Base-by-base conservation (phyloP, 1,139 yeast species). In the Petasospora fabianii region DNA sequence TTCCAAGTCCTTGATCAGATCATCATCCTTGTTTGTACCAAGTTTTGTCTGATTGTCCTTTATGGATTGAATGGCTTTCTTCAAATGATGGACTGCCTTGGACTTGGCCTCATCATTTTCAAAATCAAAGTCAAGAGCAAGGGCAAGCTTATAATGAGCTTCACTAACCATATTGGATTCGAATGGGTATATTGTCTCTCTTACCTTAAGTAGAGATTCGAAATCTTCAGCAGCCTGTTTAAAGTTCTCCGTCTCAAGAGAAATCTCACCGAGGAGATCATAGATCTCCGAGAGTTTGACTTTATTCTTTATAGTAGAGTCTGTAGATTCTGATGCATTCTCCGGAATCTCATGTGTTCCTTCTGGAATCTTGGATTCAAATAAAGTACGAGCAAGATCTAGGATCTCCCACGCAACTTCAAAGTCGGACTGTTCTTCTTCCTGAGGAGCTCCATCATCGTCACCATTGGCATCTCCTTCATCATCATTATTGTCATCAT, bases 381-480 rank as follows among this genome's bases (percentile, higher is more conserved):
- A 83, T 27, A 84, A 59, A 1, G 82, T 68, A 50, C 96, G 71
- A 1, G 95, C 73, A 34, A 84, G 66, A 55, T 88, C 96, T 27
- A 86, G 67, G 16, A 86, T 77, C 44, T 83, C 92, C 96, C 96
- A 87, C 0, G 96, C 95, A 18, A 80, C 72, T 56, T 84, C 95
- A 56, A 88, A 83, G 56, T 87, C 96, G 26, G 77, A 70, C 51
- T 80, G 83, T 30, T 74, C 77, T 24, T 68, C 75, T 32, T 42
- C 46, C 4, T 43, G 46, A 24, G 47, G 46, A 6, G 45, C 51
- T 16, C 49, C 56, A 3, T 55, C 60, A 3, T 55, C 60, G 5
- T 55, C 60, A 7, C 48, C 28, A 10, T n/a, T 10, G 16, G 7
- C 59, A 5, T 48, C 63, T 5, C 48, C 55, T 3, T 49, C 50